Percentiles rank a stretch among this genome's conserved stretches.
phyloP scores from a whole-genome alignment of 2,329 filamentous ascomycete species.

The Neobulgaria alba region DNA sequence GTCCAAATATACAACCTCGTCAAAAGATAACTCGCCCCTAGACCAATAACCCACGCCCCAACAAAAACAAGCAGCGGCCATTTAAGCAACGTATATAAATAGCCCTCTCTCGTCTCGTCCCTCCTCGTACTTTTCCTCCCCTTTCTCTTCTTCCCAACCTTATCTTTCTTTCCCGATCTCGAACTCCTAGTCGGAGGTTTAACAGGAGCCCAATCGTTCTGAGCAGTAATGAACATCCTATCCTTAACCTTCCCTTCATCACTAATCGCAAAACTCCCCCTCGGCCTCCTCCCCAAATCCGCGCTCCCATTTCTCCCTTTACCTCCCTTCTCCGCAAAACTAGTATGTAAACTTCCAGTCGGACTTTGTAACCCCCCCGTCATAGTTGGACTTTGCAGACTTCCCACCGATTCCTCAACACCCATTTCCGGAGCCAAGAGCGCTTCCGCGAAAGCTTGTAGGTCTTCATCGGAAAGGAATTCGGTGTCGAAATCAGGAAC shows the following conservation, averaged over 20 bases:
- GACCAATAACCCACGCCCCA: constrained; percentile 67
- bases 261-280: neutral
- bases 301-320: constrained; percentile 3
- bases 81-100: constrained; percentile 80
- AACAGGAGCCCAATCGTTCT: constrained; percentile 93
- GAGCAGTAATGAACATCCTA: constrained; percentile 65
- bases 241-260: constrained; percentile 14
- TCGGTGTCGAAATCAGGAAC: constrained; percentile 76
- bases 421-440: constrained; percentile 66
- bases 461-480: constrained; percentile 65
- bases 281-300: constrained; percentile 3
- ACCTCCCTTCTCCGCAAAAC: constrained; percentile 2
- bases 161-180: constrained; percentile 29
- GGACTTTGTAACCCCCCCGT: neutral
- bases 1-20: constrained; percentile 84
- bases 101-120: constrained; percentile 91
- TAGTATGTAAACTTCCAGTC: neutral
- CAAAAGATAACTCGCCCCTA: constrained; percentile 66
- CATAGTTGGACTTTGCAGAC: neutral
- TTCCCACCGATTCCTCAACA: neutral
- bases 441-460: constrained; percentile 72
- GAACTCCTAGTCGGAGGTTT: constrained; percentile 34
- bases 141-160: constrained; percentile 33
- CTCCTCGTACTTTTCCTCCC: constrained; percentile 30
- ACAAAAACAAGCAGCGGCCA: constrained; percentile 84